Evolutionary conservation across 441 rosid species (phyloP), one percentile per base, ranked within the genome.

Genomic region (Manihot esculenta): DNA sequence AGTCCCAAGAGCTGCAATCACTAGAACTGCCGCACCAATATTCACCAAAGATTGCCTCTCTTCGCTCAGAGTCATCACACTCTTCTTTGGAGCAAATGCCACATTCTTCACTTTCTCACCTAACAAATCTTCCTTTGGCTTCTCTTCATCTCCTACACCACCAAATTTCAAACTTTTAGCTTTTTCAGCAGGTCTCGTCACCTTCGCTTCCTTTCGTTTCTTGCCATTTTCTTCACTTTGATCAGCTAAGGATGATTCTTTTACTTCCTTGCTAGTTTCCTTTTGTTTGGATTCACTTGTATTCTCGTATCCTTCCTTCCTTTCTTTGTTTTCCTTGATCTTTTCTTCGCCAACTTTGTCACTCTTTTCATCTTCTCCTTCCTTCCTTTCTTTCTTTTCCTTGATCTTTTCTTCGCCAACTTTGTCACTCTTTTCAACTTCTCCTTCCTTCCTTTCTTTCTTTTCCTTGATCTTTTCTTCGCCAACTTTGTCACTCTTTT

Each of bases 1-100:
- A 79, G 91, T 84, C 44, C 95, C 92, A 54, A 88, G 81, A 1
- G 89, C 98, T 8, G 84, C 85, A 69, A 90, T 78, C 55, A 83
- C 90, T 14, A 86, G 78, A 79, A 79, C 79, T 3, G 96, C 91
- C 62, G 86, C 87, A 50, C 98, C 93, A 10, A 88, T 59, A 77
- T 88, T 89, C 45, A 82, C 60, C 79, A 89, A 59, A 62, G 75
- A 35, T 74, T 74, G 82, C 76, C 82, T 74, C 21, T 88, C 90
- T 77, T 89, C 89, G 33, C 72, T 82, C 47, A 78, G 50, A 51
- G 84, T 78, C 66, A 35, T 69, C 64, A 76, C 51, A 8, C 66
- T 83, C 78, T 80, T 79, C 72, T 73, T 76, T 24, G 80, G 80
- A 24, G 77, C 60, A 24, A 45, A 58, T 23, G 60, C 71, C 42